Percentiles rank a stretch among this genome's conserved stretches.
These are phyloP conservation scores for Pythium graminicola DNA, from an alignment of 352 stramenopile genomes.

Conservation along the genomic window DNA sequence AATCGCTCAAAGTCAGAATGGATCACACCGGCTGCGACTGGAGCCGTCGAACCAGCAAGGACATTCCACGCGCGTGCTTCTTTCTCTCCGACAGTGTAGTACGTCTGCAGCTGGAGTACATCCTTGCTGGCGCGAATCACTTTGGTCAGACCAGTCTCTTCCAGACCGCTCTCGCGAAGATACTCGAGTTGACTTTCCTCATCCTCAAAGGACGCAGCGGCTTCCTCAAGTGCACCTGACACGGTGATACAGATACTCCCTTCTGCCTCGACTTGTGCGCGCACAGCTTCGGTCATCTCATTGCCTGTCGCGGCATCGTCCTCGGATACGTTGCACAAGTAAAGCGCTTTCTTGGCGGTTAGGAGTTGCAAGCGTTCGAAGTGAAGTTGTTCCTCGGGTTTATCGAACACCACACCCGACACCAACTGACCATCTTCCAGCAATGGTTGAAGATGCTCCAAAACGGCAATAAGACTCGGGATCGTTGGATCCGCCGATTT, in stretches of 20 bases:
- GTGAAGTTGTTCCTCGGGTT: slow-evolving; percentile 81
- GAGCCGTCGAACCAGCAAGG: slow-evolving; percentile 61
- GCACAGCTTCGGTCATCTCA: slow-evolving; percentile 84
- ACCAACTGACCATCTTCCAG: slow-evolving; percentile 84
- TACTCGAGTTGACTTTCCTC: slow-evolving; percentile 93
- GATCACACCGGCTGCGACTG: slow-evolving; percentile 69
- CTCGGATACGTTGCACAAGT: slow-evolving; percentile 96
- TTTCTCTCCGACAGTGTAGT: slow-evolving; percentile 93
- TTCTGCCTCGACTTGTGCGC: slow-evolving; percentile 55
- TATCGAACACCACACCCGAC: slow-evolving; percentile 46
- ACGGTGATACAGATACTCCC: slow-evolving; percentile 67
- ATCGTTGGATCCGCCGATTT: slow-evolving; percentile 61
- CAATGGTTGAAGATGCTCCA: slow-evolving; percentile 52
- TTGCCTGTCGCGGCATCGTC: slow-evolving; percentile 91
- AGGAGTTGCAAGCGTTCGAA: slow-evolving; percentile 78
- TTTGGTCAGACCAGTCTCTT: slow-evolving; percentile 70
- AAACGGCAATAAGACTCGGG: slow-evolving; percentile 42
- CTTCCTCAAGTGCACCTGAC: slow-evolving; percentile 72
- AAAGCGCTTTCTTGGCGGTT: slow-evolving; percentile 95
- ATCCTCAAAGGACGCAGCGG: slow-evolving; percentile 74
- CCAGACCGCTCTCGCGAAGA: slow-evolving; percentile 76
- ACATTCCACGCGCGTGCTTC: slow-evolving; percentile 83
- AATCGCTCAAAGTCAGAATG: slow-evolving; percentile 86
- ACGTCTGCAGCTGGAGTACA: slow-evolving; percentile 93
- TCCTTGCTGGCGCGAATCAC: slow-evolving; percentile 90